Evolutionary conservation across 495 filamentous ascomycete genomes (phyloP), one percentile per base, ranked within the genome.

Genomic region (Penicillium canescens): DNA sequence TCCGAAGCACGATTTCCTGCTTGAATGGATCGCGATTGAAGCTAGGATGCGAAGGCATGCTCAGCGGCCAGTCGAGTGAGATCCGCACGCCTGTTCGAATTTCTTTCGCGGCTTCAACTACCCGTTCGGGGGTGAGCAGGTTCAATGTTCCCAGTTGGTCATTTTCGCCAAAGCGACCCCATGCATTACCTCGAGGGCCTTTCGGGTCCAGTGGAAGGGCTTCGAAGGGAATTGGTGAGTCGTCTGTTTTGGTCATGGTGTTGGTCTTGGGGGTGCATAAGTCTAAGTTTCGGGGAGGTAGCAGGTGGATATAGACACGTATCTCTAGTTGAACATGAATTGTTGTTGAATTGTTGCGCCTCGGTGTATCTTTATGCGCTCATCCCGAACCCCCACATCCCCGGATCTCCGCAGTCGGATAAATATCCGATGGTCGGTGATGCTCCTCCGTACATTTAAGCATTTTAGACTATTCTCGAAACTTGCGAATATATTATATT

Each of bases 81-180:
- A 84, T 69, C n/a, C 81, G 74, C 11, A 74, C 62, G 0, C 82
- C 84, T 1, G 77, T 77, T 37, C 60, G 54, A 45, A 86, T 83
- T 63, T 86, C 81, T 31, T 67, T 68, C 0, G 67, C 65, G 6
- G 81, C 81, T 12, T 74, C 68, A 3, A 69, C 67, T 0, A 80
- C 70, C 0, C 79, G 77, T n/a, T 74, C 66, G 1, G 75, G 74
- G 0, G 77, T 83, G 13, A 83, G 69, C 11, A 77, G 61, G 45
- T 83, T 83, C 35, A 84, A 64, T 36, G 72, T 77, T 6, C 81
- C 81, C 3, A 83, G 67, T 40, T 77, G 61, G 53, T 82, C 78
- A 37, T 70, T 54, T 6, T 60, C 52, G 23, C 79, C 79, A 51
- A 72, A 82, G 12, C 76, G 65, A 35, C 78, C 78, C 80, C 79